Evolutionary conservation across 495 filamentous ascomycete genomes (phyloP).

Genomic region (Astrothelium subdiscretum): DNA sequence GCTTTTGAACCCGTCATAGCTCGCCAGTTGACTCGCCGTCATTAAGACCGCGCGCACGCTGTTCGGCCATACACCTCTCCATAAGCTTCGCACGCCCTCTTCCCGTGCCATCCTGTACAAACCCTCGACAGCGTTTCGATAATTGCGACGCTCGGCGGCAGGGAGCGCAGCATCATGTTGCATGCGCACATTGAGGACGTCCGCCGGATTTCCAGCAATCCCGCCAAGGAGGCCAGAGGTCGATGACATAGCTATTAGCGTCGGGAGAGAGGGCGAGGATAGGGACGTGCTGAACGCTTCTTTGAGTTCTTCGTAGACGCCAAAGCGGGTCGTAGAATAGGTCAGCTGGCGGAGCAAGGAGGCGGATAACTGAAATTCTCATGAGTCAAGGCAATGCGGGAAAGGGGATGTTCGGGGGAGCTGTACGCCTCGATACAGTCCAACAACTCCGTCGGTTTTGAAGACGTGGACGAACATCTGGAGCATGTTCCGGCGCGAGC

Average conservation of each 20-base stretch:
- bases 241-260: constrained; percentile 68
- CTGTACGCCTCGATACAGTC: constrained; percentile 70
- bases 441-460: constrained; percentile 52
- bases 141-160: constrained; percentile 62
- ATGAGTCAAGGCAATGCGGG: background rate
- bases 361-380: constrained; percentile 56
- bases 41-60: constrained; percentile 80
- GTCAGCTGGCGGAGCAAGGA: constrained; percentile 81
- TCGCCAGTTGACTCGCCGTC: constrained; percentile 83
- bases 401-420: background rate
- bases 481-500: constrained; percentile 50
- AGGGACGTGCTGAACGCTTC: constrained; percentile 42
- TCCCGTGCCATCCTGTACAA: constrained; percentile 69
- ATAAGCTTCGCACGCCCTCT: constrained; percentile 62
- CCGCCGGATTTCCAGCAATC: constrained; percentile 82
- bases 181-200: constrained; percentile 97
- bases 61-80: constrained; percentile 88
- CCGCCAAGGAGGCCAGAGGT: constrained; percentile 83
- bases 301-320: constrained; percentile 90
- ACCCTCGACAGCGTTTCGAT: constrained; percentile 79
- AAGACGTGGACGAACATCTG: constrained; percentile 71
- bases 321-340: constrained; percentile 87
- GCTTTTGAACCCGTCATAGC: constrained; percentile 84
- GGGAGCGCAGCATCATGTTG: constrained; percentile 86
- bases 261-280: constrained; percentile 47